A percentile compares a stretch with the other conserved stretches of the same genome.
Evolutionary conservation across 1,139 yeast genomes (phyloP).

Genomic region (Geotrichum cucujoidarum): DNA sequence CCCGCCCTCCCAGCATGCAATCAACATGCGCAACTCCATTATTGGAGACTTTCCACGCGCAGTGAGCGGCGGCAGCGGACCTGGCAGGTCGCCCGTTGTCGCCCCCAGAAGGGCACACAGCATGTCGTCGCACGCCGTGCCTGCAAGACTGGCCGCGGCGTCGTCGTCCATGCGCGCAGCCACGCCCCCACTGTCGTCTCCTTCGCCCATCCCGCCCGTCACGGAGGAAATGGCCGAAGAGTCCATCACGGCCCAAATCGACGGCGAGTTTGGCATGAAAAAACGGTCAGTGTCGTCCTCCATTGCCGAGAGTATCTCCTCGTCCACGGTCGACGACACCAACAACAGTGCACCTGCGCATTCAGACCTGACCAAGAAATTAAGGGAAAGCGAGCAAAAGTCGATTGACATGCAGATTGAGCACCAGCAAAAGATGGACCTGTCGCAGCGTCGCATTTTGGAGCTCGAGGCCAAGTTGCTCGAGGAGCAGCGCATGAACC

Average conservation of each 20-base stretch:
- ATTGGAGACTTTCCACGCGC: slow-evolving; percentile 2
- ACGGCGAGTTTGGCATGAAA: background rate
- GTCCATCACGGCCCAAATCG: slow-evolving; percentile 1
- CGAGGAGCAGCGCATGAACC: slow-evolving; percentile 21
- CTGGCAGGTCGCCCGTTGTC: background rate
- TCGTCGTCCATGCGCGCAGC: background rate
- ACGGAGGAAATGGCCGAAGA: background rate
- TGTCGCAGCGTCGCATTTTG: slow-evolving; percentile 27
- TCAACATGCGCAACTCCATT: slow-evolving; percentile 18
- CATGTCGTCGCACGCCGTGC: background rate
- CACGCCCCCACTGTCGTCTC: too few relatives aligned
- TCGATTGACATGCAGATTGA: slow-evolving; percentile 28
- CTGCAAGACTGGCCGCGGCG: background rate
- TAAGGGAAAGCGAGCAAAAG: slow-evolving; percentile 30
- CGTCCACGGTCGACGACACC: background rate
- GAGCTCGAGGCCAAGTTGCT: slow-evolving; percentile 27
- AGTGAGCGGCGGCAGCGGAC: background rate
- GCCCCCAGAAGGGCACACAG: slow-evolving; percentile 5
- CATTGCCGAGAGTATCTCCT: background rate
- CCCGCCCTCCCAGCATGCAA: slow-evolving; percentile 19
- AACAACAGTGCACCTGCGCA: background rate
- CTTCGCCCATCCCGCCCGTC: background rate
- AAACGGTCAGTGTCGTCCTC: background rate
- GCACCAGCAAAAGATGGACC: slow-evolving; percentile 31
- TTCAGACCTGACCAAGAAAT: slow-evolving; percentile 25